A percentile compares a stretch with the other conserved stretches of the same genome.
These are phyloP conservation scores for Diaporthe batatas DNA, from an alignment of 2,329 filamentous ascomycete genomes.

Conservation along the genomic window DNA sequence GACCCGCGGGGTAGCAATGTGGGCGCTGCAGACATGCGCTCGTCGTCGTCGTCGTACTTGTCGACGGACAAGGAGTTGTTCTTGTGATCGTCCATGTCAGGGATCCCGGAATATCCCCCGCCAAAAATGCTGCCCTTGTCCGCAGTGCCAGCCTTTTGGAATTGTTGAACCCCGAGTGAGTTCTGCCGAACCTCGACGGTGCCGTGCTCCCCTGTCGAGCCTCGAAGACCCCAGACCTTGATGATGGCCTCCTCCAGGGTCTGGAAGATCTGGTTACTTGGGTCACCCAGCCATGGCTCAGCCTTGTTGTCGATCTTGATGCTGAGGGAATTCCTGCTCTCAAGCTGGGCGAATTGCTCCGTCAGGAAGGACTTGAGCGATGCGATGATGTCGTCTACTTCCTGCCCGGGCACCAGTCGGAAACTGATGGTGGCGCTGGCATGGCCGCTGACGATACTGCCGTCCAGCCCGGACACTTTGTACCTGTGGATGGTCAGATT, in stretches of 20 bases:
- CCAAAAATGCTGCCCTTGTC: not conserved
- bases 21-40: not conserved
- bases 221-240: slow-evolving; percentile 80
- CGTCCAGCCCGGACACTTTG: slow-evolving; percentile 91
- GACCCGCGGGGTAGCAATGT: slow-evolving; percentile 15
- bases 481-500: slow-evolving; percentile 95
- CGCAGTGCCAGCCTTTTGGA: not conserved
- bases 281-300: slow-evolving; percentile 96
- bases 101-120: not conserved
- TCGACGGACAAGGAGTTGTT: not conserved
- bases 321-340: slow-evolving; percentile 83
- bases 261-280: slow-evolving; percentile 89
- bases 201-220: slow-evolving; percentile 42
- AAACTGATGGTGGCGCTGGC: slow-evolving; percentile 91
- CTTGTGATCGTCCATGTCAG: not conserved
- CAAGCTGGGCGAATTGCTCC: slow-evolving; percentile 78
- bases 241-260: slow-evolving; percentile 89
- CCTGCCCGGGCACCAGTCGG: slow-evolving; percentile 93
- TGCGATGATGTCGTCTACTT: slow-evolving; percentile 81
- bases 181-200: slow-evolving; percentile 29
- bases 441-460: slow-evolving; percentile 90
- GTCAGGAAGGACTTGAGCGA: slow-evolving; percentile 76
- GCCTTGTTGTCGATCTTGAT: slow-evolving; percentile 93
- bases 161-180: not conserved
- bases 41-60: not conserved